Evolutionary conservation across 805 yeast genomes (phyloP), one percentile per base, ranked within the genome.

Genomic region (Saturnispora halmiae): DNA sequence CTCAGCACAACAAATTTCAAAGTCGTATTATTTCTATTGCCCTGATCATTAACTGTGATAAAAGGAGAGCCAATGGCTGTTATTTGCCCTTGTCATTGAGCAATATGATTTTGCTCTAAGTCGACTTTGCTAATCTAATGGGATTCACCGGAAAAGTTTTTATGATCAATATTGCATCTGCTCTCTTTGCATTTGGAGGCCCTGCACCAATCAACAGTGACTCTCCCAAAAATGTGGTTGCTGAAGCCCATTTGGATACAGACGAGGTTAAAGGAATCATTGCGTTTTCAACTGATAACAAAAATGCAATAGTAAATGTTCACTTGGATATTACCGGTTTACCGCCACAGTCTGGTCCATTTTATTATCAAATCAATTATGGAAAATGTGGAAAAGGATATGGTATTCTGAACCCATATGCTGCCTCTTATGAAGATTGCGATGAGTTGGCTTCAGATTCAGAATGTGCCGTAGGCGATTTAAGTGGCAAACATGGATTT

Each of bases 401-500:
- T 10, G 59, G 57, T 15, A 80, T 76, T 47, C 75, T 81, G 44
- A 79, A 81, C 52, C 88, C 88, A 4, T 79, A 70, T 54, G 54
- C 63, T 41, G 79, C 84, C 6, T 59, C 71, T 8, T 58, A 66
- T 16, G 66, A 65, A 36, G 51, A 48, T 9, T 79, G 85, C 58
- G 78, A 70, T 40, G 49, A 57, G 21, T 64, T 65, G 42, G 64
- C 63, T 14, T 65, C 70, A 49, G 80, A 80, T 57, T 57, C 77
- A 6, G 63, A 56, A 27, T 81, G 86, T 56, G 77, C 77, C 58
- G 73, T 80, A 31, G 90, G 90, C 43, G 88, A 81, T 54, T 72
- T 81, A 51, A 73, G 83, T 27, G 90, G 90, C 33, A 81, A 80
- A 56, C 87, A 81, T 59, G 90, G 90, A 10, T 70, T 63, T 61